Evolutionary conservation across 208 protist species (phyloP), one percentile per base, ranked within the genome.

Genomic region (Acanthamoeba pearcei): DNA sequence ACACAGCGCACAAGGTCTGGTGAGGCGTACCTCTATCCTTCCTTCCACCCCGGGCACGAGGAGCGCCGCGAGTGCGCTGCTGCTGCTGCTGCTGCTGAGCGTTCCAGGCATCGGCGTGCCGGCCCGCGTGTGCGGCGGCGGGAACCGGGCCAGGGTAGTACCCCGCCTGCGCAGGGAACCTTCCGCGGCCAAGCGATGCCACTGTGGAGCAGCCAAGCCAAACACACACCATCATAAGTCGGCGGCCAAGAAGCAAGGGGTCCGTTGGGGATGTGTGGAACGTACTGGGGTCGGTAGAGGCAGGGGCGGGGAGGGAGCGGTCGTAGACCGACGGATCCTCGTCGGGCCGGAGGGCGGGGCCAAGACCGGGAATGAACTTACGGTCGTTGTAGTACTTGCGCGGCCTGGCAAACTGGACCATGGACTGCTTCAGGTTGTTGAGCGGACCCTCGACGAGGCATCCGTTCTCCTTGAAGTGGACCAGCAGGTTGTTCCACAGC

Each of bases 401-500:
- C n/a, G 97, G 97, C 53, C 96, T 96, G 64, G 82, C 62, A 15
- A 98, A 96, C 27, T 95, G 60, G 27, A 98, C 95, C 42, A 94
- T 96, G 62, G 76, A 96, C 66, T 95, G 95, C 78, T 98, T 98
- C 13, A 98, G 95, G 62, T 97, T 97, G 51, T 70, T 96, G 0
- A 99, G 74, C 38, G 98, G 94, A 51, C 98, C 98, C 91, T 99
- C 98, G 4, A 99, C 98, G 29, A 99, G 95, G 51, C 96, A 93
- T 1, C 95, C 95, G 3, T 97, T 95, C 15, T 95, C 66, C 93
- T 99, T 98, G 94, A 98, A 99, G 94, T 99, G 98, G 35, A 76
- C 80, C 27, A 99, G 94, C 19, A 99, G 96, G 86, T 98, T 98
- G 94, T 99, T 98, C 98, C 98, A 99, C 32, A 98, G 91, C 42